Evolutionary conservation across 306 rosid genomes (phyloP).

Genomic region (peach (Prunus persica)): Prunus_persica_NCBIv2 NC_034014.1:23842501-23843000

Average conservation of each 20-base stretch:
- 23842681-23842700: constrained; percentile 2
- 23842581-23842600: not conserved
- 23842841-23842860: constrained; percentile 34
- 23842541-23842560: not conserved
- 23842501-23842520: not conserved
- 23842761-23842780: constrained; percentile 17
- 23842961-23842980: constrained; percentile 31
- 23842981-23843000: constrained; percentile 46
- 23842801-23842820: constrained; percentile 6
- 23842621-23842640: not conserved
- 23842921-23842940: constrained; percentile 32
- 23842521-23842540: not conserved
- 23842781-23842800: constrained; percentile 5
- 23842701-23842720: constrained; percentile 10
- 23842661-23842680: not conserved
- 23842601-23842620: not conserved
- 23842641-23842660: not conserved
- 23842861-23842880: constrained; percentile 29
- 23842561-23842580: not conserved
- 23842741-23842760: not conserved
- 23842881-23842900: constrained; percentile 26
- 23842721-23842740: constrained; percentile 13
- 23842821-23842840: constrained; percentile 33
- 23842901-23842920: constrained; percentile 43
- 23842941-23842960: constrained; percentile 19